Evolutionary conservation across 2,329 filamentous ascomycete genomes (phyloP).

Genomic region (Arthrocladium fulminans): DNA sequence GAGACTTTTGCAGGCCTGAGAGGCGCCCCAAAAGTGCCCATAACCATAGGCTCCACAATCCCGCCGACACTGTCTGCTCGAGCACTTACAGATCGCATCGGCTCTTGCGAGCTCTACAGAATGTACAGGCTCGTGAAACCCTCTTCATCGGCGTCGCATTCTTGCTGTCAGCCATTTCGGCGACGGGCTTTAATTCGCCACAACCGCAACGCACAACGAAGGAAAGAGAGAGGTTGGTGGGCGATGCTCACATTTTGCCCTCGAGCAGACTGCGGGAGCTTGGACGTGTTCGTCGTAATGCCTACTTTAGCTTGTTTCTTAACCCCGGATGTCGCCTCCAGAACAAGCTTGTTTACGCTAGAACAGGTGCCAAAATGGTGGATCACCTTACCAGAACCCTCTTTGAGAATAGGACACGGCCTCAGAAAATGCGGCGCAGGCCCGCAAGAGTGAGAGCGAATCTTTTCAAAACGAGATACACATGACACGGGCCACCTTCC

Average conservation of each 20-base stretch:
- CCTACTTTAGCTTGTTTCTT: too few species aligned
- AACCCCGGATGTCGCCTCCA: too few species aligned
- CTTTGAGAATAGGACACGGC: neutral
- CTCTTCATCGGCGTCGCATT: conserved; percentile 30
- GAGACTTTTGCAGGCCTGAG: conserved; percentile 1
- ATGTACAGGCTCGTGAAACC: conserved; percentile 40
- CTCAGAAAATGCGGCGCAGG: too few species aligned
- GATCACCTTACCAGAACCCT: neutral
- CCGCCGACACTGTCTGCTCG: neutral
- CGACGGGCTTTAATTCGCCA: neutral
- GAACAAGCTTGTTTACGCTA: too few species aligned
- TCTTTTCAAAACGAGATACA: neutral
- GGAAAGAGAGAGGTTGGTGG: neutral
- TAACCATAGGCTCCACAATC: conserved; percentile 18
- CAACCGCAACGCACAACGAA: neutral
- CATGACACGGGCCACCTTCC: neutral
- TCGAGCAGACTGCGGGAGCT: neutral
- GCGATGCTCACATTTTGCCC: neutral
- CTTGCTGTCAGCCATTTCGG: conserved; percentile 17
- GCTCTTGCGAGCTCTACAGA: conserved; percentile 43
- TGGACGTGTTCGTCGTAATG: neutral
- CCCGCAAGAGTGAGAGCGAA: neutral
- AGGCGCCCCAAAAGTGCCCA: neutral
- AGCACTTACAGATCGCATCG: conserved; percentile 43
- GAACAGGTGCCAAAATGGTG: too few species aligned